These are phyloP conservation scores for Amylostereum chailletii DNA, from an alignment of 1,284 basidiomycete genomes.

Conservation along the genomic window DNA sequence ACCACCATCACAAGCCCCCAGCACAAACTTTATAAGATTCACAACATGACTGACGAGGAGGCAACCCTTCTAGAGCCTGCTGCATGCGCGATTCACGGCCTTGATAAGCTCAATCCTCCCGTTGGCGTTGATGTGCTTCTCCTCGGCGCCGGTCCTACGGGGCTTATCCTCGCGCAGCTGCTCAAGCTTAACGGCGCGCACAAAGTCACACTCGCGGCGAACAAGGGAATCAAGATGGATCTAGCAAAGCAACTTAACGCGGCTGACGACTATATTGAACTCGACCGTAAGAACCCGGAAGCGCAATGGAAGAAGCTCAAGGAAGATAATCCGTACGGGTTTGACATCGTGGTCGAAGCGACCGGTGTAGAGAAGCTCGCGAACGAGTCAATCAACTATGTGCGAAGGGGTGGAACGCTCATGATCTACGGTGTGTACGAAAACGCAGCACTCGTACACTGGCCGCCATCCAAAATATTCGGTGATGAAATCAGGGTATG, in stretches of 20 bases:
- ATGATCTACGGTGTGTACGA: conserved; percentile 73
- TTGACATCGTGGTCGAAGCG: conserved; percentile 82
- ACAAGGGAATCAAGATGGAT: conserved; percentile 81
- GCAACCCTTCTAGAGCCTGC: conserved; percentile 85
- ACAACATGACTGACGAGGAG: conserved; percentile 81
- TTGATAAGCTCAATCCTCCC: conserved; percentile 73
- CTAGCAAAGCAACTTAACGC: conserved; percentile 70
- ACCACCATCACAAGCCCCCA: conserved; percentile 30
- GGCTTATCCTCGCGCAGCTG: conserved; percentile 80
- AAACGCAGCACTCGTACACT: conserved; percentile 69
- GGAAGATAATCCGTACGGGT: conserved; percentile 75
- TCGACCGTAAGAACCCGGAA: conserved; percentile 70
- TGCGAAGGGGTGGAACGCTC: conserved; percentile 68
- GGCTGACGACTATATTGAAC: conserved; percentile 76
- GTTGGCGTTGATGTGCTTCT: conserved; percentile 75
- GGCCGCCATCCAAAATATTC: conserved; percentile 82
- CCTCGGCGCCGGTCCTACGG: conserved; percentile 73
- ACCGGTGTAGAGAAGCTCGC: conserved; percentile 79
- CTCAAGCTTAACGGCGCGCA: conserved; percentile 77
- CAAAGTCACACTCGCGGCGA: conserved; percentile 71
- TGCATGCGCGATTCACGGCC: conserved; percentile 81
- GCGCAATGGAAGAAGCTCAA: conserved; percentile 74
- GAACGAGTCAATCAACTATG: conserved; percentile 76
- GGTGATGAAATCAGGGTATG: conserved; percentile 73
- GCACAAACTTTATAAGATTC: conserved; percentile 76